Conservation (phyloP, 164 flowering plant genomes). For the Sextonia rubra region DNA sequence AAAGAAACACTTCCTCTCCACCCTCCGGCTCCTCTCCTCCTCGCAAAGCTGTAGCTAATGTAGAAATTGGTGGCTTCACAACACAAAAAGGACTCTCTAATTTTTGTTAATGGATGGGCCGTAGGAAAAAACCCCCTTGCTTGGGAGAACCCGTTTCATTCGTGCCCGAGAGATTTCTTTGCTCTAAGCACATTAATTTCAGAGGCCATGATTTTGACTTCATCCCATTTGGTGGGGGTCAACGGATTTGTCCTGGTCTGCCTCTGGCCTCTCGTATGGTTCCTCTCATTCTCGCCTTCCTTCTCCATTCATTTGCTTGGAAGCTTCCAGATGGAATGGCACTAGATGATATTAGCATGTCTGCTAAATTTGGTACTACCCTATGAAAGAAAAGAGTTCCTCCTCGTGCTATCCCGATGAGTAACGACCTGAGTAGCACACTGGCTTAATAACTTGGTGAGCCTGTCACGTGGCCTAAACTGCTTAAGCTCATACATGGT, state of each 20-base stretch:
- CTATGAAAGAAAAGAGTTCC: slow-evolving; percentile 16
- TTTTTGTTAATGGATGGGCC: slow-evolving; percentile 21
- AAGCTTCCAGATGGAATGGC: slow-evolving; percentile 9
- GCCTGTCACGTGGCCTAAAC: too few species aligned
- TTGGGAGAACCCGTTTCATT: slow-evolving; percentile 18
- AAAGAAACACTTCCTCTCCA: slow-evolving; percentile 19
- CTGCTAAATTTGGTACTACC: slow-evolving; percentile 14
- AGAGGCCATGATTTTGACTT: slow-evolving; percentile 19
- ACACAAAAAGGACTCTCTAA: slow-evolving; percentile 16
- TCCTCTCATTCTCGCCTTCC: slow-evolving; percentile 17
- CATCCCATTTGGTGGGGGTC: slow-evolving; percentile 24
- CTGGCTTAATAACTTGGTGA: too few species aligned
- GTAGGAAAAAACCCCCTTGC: slow-evolving; percentile 15
- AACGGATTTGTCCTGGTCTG: slow-evolving; percentile 22
- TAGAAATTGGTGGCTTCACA: slow-evolving; percentile 4
- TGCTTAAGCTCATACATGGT: too few species aligned
- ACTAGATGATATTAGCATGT: slow-evolving; percentile 17
- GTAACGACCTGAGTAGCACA: too few species aligned
- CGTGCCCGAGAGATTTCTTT: slow-evolving; percentile 21
- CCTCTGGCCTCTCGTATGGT: slow-evolving; percentile 17
- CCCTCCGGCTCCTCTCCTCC: slow-evolving; percentile 20
- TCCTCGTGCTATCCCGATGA: slow-evolving; percentile 11
- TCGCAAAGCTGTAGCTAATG: slow-evolving; percentile 10
- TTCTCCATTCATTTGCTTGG: slow-evolving; percentile 19
- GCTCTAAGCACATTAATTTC: slow-evolving; percentile 10